phyloP scores from a whole-genome alignment of 2,329 filamentous ascomycete genomes.

The Exophiala alcalophila region DNA sequence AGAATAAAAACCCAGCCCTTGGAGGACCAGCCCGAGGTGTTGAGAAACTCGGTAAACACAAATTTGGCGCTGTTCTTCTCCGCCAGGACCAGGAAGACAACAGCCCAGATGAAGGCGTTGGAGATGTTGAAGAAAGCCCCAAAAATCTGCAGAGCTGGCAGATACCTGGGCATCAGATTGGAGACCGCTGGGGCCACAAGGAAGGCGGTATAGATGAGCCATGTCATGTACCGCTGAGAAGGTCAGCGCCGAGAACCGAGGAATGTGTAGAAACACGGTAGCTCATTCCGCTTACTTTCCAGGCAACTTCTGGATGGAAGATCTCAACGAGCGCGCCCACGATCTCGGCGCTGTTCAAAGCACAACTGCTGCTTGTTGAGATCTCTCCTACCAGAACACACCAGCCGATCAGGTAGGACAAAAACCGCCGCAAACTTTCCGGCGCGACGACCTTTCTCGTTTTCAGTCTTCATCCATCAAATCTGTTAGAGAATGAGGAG shows the following conservation, averaged over 20 bases:
- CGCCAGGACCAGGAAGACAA: conserved; percentile 26
- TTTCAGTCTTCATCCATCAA: no score
- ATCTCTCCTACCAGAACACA: conserved; percentile 26
- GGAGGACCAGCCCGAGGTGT: conserved; percentile 38
- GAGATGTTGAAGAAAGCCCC: conserved; percentile 25
- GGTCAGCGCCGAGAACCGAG: conserved; percentile 5
- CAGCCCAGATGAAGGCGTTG: conserved; percentile 24
- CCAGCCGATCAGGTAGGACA: conserved; percentile 26
- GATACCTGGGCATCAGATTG: conserved; percentile 23
- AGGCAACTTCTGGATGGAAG: conserved; percentile 21
- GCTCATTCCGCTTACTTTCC: conserved; percentile 16
- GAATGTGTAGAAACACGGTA: background rate
- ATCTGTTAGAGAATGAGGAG: no score
- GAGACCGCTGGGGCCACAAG: conserved; percentile 22
- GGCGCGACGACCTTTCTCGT: conserved; percentile 24
- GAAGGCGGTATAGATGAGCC: conserved; percentile 25
- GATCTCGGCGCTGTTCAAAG: conserved; percentile 26
- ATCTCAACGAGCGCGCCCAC: conserved; percentile 24
- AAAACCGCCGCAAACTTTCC: conserved; percentile 17
- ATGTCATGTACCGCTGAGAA: conserved; percentile 24
- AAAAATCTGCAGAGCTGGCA: conserved; percentile 24
- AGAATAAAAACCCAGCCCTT: conserved; percentile 61
- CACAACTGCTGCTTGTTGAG: conserved; percentile 24
- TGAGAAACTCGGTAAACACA: conserved; percentile 57
- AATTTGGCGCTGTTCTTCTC: conserved; percentile 36